Conservation (phyloP, 2,329 filamentous ascomycete species). For the Sarocladium oryzae region DNA sequence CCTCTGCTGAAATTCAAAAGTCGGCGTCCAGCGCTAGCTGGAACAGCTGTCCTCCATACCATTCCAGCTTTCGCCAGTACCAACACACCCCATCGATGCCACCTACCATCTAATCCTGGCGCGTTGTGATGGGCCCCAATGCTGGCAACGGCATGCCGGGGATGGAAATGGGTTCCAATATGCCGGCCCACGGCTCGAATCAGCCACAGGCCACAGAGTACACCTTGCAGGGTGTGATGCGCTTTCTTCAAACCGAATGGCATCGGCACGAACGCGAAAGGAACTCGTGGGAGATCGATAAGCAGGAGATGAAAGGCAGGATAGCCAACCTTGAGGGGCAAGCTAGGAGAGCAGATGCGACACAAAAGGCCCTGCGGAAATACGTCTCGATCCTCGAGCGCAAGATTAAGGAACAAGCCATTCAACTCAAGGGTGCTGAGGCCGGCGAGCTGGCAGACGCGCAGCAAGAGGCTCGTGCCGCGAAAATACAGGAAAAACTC, state of each 20-base stretch:
- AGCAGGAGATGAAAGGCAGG: constrained; percentile 96
- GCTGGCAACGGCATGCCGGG: constrained; percentile 39
- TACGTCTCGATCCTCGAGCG: constrained; percentile 86
- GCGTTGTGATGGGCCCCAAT: constrained; percentile 36
- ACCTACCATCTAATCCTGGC: constrained; percentile 13
- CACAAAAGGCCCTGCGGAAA: constrained; percentile 83
- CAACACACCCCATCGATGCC: constrained; percentile 5
- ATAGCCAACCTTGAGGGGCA: constrained; percentile 94
- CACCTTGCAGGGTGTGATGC: constrained; percentile 79
- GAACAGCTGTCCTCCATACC: neutral
- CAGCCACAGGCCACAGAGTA: constrained; percentile 56
- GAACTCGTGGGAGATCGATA: constrained; percentile 98
- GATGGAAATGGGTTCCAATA: constrained; percentile 38
- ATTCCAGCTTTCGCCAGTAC: neutral
- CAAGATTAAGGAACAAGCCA: constrained; percentile 76
- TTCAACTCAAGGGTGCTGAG: constrained; percentile 52
- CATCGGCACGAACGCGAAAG: constrained; percentile 95
- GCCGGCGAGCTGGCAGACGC: constrained; percentile 32
- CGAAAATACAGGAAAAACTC: constrained; percentile 51
- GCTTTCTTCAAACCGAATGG: constrained; percentile 98
- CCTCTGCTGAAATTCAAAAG: neutral
- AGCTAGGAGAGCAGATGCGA: constrained; percentile 74
- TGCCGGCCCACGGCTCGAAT: constrained; percentile 39
- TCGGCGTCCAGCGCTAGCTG: neutral
- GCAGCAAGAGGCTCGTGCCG: constrained; percentile 37